Base-by-base conservation (phyloP, 1,284 basidiomycete genomes). In the Pisolithus thermaeus region DNA sequence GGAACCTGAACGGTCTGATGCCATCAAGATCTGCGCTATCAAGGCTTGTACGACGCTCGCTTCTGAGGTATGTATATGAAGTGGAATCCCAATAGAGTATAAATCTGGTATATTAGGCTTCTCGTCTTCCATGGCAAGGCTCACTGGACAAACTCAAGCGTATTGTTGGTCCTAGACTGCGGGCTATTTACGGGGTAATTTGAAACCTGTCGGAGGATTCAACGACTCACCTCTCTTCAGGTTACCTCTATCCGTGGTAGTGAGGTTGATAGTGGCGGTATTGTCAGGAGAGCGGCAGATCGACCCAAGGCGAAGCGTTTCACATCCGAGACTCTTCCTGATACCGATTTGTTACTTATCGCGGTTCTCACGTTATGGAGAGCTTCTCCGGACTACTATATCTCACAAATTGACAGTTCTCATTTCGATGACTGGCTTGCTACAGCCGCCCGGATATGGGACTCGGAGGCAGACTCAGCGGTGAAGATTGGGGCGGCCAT, bases 11-110 rank as follows among this genome's bases (percentile, higher is more conserved):
- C 78, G 84, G 36, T 84, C 87, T 0, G 86, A 91, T 45, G 82
- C 84, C 3, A 81, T 90, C 58, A 92, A 92, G 72, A 79, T 87
- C n/a, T 81, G 81, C 53, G 90, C 77, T 1, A 73, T 92, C 47
- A 82, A 84, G 56, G 88, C 90, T 1, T 62, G 62, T 49, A 70
- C 67, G 9, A 67, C 68, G 20, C 56, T 67, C 41, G 52, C 66
- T 12, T 59, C 57, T 47, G 61, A 54, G 61, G 54, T 69, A 68
- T 53, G 61, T 66, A 14, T 36, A 48, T 48, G 11, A 40, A 28
- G 52, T 18, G 49, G 39, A 46, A 25, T 35, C 27, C 28, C 48
- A 52, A 27, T 30, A 52, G 22, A 39, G 16, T 23, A 52, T 50
- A 58, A 23, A 56, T 48, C 0, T 8, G 8, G 18, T 22, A 22